Conservation (phyloP, 2,329 filamentous ascomycete genomes). For the Canariomyces notabilis region DNA sequence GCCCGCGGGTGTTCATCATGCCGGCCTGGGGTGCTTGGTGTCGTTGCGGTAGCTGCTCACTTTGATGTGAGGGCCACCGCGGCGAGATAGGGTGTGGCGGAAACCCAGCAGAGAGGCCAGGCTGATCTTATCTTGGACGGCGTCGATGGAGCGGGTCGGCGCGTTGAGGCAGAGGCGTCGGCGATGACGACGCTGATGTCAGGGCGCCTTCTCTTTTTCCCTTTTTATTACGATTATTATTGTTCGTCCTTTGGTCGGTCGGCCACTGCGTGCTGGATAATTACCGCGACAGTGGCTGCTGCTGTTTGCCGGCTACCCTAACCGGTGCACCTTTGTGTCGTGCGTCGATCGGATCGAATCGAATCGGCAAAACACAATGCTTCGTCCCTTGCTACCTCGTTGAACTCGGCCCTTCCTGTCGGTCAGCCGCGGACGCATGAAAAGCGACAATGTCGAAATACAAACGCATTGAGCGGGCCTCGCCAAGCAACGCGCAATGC, state of each 20-base stretch:
- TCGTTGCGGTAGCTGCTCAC: conserved; percentile 31
- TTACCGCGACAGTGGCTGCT: not conserved
- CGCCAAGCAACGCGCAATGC: conserved; percentile 10
- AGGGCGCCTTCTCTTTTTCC: not conserved
- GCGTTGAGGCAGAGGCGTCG: conserved; percentile 5
- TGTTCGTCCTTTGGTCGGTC: not conserved
- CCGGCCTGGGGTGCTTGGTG: conserved; percentile 51
- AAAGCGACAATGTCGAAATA: conserved; percentile 5
- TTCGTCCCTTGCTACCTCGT: not conserved
- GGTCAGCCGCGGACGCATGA: not conserved
- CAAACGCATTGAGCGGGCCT: conserved; percentile 2
- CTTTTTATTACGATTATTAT: not conserved
- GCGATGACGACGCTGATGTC: conserved; percentile 4
- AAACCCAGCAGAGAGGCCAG: conserved; percentile 13
- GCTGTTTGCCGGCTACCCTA: not conserved
- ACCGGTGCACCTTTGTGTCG: not conserved
- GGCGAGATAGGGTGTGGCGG: conserved; percentile 13
- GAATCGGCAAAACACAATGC: too few species aligned
- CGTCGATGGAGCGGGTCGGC: conserved; percentile 6
- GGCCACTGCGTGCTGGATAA: not conserved
- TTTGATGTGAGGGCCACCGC: conserved; percentile 29
- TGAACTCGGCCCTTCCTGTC: not conserved
- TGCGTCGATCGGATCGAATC: not conserved
- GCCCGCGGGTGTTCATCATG: conserved; percentile 67
- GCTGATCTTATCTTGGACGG: conserved; percentile 7